A percentile compares a stretch with the other conserved stretches of the same genome.
phyloP scores from a whole-genome alignment of 2,329 filamentous ascomycete species.

The Colletotrichum melonis region DNA sequence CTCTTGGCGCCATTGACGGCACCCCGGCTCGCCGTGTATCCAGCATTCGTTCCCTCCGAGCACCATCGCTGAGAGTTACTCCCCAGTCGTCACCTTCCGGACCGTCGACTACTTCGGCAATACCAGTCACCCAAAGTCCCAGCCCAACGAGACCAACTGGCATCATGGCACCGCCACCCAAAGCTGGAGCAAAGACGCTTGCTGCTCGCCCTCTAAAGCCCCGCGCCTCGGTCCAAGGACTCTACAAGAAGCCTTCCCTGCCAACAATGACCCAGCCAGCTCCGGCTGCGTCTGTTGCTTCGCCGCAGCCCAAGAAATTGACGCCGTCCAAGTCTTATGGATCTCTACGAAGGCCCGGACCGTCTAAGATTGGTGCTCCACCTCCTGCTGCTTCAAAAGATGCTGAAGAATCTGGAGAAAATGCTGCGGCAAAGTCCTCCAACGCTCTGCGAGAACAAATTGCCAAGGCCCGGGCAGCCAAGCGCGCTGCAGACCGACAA shows the following conservation, averaged over 20 bases:
- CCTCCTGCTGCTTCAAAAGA: conserved; percentile 39
- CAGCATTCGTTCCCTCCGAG: conserved; percentile 49
- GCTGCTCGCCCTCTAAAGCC: conserved; percentile 58
- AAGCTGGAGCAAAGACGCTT: conserved; percentile 59
- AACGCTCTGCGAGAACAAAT: conserved; percentile 88
- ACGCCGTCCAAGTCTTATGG: conserved; percentile 30
- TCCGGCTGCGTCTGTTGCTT: neutral
- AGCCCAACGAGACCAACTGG: conserved; percentile 52
- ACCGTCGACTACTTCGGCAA: conserved; percentile 46
- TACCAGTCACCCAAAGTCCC: conserved; percentile 45
- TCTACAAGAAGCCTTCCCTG: conserved; percentile 67
- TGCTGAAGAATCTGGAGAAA: conserved; percentile 36
- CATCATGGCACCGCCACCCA: conserved; percentile 44
- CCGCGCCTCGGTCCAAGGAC: conserved; percentile 63
- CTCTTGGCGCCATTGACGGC: conserved; percentile 54
- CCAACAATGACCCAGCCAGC: conserved; percentile 47
- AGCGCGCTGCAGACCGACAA: conserved; percentile 63
- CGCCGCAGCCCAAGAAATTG: conserved; percentile 17
- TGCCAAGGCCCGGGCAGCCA: conserved; percentile 89
- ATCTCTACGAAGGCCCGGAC: conserved; percentile 15
- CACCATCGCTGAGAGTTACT: conserved; percentile 44
- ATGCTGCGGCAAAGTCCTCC: conserved; percentile 73
- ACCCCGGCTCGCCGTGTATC: conserved; percentile 52
- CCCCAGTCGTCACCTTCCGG: conserved; percentile 38
- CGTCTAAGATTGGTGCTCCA: conserved; percentile 9